phyloP scores from a whole-genome alignment of 306 rosid species.

The Leucaena leucocephala region DNA sequence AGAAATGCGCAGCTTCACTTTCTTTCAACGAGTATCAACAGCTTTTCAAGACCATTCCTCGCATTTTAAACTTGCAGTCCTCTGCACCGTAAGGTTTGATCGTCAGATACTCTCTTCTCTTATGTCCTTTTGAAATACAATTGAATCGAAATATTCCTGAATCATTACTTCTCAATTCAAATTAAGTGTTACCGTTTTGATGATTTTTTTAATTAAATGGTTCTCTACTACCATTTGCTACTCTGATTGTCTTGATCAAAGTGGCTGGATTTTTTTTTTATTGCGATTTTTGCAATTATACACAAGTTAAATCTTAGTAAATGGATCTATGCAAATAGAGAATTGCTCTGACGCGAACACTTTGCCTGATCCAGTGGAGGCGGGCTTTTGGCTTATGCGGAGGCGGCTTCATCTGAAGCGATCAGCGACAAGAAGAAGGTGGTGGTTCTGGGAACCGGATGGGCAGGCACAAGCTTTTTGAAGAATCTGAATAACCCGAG shows the following conservation, averaged over 20 bases:
- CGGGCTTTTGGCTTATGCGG: constrained; percentile 70
- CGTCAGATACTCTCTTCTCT: background rate
- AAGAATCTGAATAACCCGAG: constrained; percentile 65
- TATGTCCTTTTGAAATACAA: background rate
- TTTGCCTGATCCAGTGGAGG: constrained; percentile 64
- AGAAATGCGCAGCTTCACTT: constrained; percentile 48
- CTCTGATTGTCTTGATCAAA: background rate
- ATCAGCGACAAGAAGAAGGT: constrained; percentile 59
- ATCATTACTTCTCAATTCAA: background rate
- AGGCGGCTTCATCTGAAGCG: constrained; percentile 44
- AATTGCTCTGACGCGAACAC: background rate
- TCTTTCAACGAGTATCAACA: constrained; percentile 53
- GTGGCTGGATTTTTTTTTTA: background rate
- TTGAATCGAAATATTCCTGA: background rate
- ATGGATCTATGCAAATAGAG: constrained; percentile 18
- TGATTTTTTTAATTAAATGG: background rate
- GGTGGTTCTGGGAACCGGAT: constrained; percentile 96
- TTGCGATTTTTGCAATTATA: background rate
- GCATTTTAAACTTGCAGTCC: constrained; percentile 52
- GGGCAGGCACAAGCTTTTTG: constrained; percentile 92
- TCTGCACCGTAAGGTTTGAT: constrained; percentile 72
- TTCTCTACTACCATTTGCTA: constrained; percentile 1
- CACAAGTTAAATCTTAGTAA: background rate
- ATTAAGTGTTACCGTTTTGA: background rate
- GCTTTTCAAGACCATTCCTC: constrained; percentile 52